Evolutionary conservation across 768 basidiomycete genomes (phyloP).

Genomic region (Crassisporium funariophilum): DNA sequence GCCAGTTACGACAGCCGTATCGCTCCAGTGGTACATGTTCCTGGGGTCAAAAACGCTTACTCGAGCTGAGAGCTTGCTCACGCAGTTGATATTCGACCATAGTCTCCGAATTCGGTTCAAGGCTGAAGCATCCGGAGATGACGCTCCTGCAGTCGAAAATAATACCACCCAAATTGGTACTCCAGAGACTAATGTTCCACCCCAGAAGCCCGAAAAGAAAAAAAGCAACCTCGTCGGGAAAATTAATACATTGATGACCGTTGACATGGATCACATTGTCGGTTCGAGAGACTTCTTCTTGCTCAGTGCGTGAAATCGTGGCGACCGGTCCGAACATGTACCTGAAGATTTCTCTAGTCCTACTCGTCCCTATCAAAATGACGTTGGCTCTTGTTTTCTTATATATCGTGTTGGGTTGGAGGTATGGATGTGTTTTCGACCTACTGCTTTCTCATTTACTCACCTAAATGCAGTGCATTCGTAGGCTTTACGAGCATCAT

Average conservation of each 20-base stretch:
- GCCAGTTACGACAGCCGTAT: conserved; percentile 42
- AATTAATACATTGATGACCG: conserved; percentile 53
- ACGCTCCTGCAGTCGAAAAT: no score
- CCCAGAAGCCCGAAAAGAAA: conserved; percentile 40
- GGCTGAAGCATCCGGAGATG: no score
- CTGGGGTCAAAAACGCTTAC: conserved; percentile 43
- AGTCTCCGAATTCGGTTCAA: conserved; percentile 62
- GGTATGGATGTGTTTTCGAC: background rate
- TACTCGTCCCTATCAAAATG: conserved; percentile 2
- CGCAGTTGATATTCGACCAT: conserved; percentile 43
- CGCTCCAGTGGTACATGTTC: conserved; percentile 58
- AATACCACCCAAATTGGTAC: no score
- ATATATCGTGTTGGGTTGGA: conserved; percentile 42
- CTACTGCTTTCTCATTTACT: background rate
- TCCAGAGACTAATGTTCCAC: no score
- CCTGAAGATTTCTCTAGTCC: background rate
- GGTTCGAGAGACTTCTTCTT: background rate
- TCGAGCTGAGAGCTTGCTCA: conserved; percentile 42
- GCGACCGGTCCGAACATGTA: background rate
- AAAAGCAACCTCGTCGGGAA: conserved; percentile 63
- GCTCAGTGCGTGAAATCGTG: no score
- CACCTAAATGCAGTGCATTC: conserved; percentile 43
- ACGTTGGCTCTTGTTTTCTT: conserved; percentile 43
- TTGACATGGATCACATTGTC: background rate
- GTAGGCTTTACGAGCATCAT: conserved; percentile 57